Evolutionary conservation across 1,284 basidiomycete genomes (phyloP), one percentile per base, ranked within the genome.

Genomic region (Naganishia cerealis): DNA sequence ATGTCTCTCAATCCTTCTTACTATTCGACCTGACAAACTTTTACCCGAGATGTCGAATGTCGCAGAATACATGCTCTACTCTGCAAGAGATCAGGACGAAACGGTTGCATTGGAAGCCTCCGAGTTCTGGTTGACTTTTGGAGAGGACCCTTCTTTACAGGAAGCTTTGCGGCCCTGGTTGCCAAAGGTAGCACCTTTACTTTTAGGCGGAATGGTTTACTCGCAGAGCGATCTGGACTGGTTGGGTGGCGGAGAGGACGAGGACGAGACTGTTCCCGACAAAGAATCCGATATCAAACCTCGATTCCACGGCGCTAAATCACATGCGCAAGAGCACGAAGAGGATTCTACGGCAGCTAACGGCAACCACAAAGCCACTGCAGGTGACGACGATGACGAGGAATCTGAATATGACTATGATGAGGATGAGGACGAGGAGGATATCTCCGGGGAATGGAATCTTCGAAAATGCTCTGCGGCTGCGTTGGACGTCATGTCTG

Each of bases 121-220:
- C 85, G 96, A 99, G 84, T 99, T 99, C 82, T 99, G 96, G 96
- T 86, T 99, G 71, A 97, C 95, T 1, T 99, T 99, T 77, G 94
- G 96, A 18, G 96, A 99, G 79, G 93, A 98, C 76, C 87, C 88
- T 16, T 88, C 91, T 59, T 85, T 99, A 33, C 87, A 88, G 18
- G 87, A 88, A 16, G 91, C 90, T 79, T 84, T 99, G 38, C 88
- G 88, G 66, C 94, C 93, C 0, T 87, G 94, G 71, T 85, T 99
- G 10, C 86, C 84, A 50, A 90, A 90, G 74, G 90, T 99, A 55
- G 93, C 91, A 0, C 96, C 96, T 0, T 90, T 97, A 16, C 84
- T 99, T 38, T 85, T 99, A 70, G 90, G 96, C 77, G 95, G 94
- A 75, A 99, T 99, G 95, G 83, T 95, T 50, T 99, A 99, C 77